These are phyloP conservation scores for Xylaria sp. DNA, from an alignment of 495 filamentous ascomycete genomes.

Conservation along the genomic window DNA sequence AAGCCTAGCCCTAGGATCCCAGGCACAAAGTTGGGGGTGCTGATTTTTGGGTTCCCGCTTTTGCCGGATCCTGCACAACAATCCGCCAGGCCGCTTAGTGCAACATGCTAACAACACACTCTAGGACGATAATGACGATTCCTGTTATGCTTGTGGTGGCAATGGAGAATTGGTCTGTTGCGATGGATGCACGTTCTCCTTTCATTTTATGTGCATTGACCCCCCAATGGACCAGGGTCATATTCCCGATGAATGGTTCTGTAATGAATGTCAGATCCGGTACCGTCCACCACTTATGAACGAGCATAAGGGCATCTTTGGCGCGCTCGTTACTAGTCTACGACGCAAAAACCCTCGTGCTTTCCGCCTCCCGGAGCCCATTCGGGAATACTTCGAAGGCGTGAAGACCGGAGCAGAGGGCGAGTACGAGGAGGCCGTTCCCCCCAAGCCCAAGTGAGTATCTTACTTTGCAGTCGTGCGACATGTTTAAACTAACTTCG, in stretches of 20 bases:
- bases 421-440: slow-evolving; percentile 71
- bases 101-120: slow-evolving; percentile 33
- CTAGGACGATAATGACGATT: slow-evolving; percentile 84
- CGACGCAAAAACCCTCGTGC: slow-evolving; percentile 70
- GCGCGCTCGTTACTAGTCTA: slow-evolving; percentile 62
- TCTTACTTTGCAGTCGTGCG: neutral
- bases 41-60: slow-evolving; percentile 38
- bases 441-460: slow-evolving; percentile 50
- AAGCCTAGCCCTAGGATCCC: slow-evolving; percentile 35
- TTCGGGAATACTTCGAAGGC: slow-evolving; percentile 76
- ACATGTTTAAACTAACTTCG: slow-evolving; percentile 33
- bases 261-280: slow-evolving; percentile 69
- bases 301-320: slow-evolving; percentile 59
- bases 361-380: slow-evolving; percentile 71
- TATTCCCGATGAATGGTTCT: slow-evolving; percentile 82
- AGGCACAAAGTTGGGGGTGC: slow-evolving; percentile 32
- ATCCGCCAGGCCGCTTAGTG: slow-evolving; percentile 21
- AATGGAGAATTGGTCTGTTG: slow-evolving; percentile 90
- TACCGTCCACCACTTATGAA: slow-evolving; percentile 44
- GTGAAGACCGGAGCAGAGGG: slow-evolving; percentile 77
- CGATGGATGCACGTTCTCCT: slow-evolving; percentile 85
- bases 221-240: slow-evolving; percentile 72
- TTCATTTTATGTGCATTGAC: slow-evolving; percentile 85
- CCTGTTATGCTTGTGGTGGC: slow-evolving; percentile 80
- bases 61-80: slow-evolving; percentile 32